Evolutionary conservation across 73 alveolate genomes (phyloP).

Genomic region (Paramecium tetraurelia): DNA sequence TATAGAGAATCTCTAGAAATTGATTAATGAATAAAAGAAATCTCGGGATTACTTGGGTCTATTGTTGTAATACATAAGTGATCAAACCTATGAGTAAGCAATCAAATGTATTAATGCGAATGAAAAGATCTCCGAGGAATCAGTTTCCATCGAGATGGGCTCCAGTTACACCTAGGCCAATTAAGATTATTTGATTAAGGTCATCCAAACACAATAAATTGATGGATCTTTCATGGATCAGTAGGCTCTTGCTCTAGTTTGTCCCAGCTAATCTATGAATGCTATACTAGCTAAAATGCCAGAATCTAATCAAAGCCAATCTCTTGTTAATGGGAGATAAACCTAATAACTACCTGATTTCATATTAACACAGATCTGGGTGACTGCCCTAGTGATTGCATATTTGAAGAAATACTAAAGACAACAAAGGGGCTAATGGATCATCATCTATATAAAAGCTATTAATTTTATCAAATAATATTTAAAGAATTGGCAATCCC

Average conservation of each 20-base stretch:
- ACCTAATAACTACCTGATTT: conserved; percentile 12
- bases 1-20: neutral
- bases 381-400: conserved; percentile 5
- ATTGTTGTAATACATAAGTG: neutral
- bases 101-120: neutral
- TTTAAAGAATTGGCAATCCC: conserved; percentile 5
- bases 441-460: neutral
- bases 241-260: neutral
- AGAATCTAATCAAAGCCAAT: neutral
- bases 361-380: neutral
- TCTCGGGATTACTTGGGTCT: neutral
- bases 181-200: neutral
- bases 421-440: conserved; percentile 21
- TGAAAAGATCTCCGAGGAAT: neutral
- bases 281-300: neutral
- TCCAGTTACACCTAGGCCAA: conserved; percentile 1
- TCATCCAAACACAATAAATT: neutral
- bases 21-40: neutral
- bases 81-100: neutral
- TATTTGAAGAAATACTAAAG: neutral
- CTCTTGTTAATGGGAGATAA: neutral
- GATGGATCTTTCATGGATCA: conserved; percentile 13
- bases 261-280: neutral
- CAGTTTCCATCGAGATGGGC: neutral
- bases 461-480: neutral